Evolutionary conservation across 2,329 filamentous ascomycete species (phyloP), one percentile per base, ranked within the genome.

Genomic region (Fusarium sp.): DNA sequence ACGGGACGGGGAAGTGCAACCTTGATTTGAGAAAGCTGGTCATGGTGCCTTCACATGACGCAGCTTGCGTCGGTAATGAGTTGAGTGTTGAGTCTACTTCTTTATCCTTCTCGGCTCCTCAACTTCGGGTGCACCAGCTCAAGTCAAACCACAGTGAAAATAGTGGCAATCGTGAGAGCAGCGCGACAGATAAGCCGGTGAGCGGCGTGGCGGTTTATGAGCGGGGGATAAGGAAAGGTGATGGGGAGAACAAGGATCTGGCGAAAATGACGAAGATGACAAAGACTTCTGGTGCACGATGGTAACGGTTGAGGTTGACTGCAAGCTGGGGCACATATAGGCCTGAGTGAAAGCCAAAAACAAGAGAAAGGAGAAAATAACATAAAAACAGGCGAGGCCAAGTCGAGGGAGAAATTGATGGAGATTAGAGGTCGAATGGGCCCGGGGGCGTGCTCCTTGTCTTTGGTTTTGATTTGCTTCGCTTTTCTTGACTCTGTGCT

Each of bases 1-100:
- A 56, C 35, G 55, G 59, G 53, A 39, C 50, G 55, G 71, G 74
- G 63, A 73, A 70, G 73, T 72, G 73, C 70, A 78, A 84, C 83
- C 82, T 84, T 80, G 83, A 81, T 78, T 84, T 84, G 77, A 84
- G 81, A 75, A 84, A 84, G 79, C 82, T 74, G 78, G 82, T 74
- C 79, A 69, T 75, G 78, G 55, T 80, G 77, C 77, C 79, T 78
- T 75, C 71, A 80, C 82, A 83, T 83, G 79, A 78, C 81, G 78
- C 79, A 75, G 75, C 79, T 74, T 66, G 70, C 72, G 71, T 74
- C 72, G 73, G 65, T 59, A 53, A 72, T 45, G 39, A 66, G 59
- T 71, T 42, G 35, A 44, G 36, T 18, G 28, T 26, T 56, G 64
- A 38, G 22, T 63, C 36, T 38, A 31, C 28, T 63, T 33, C 47